phyloP scores from a whole-genome alignment of 2,329 filamentous ascomycete genomes.

The Amphichorda felina region DNA sequence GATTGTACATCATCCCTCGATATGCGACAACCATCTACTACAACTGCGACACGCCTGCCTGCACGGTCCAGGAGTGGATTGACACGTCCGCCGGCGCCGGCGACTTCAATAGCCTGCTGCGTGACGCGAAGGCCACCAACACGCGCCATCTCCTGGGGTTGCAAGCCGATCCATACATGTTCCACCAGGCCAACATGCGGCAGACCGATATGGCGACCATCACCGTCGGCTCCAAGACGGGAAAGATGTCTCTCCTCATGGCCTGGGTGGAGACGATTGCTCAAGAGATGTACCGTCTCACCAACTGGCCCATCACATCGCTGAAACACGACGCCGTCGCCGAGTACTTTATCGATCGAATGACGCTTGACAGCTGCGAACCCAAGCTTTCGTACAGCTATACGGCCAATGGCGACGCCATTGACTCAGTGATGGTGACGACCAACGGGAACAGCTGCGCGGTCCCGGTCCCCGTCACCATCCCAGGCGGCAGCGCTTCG shows the following conservation, averaged over 20 bases:
- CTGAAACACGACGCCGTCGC: conserved; percentile 33
- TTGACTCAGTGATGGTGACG: conserved; percentile 37
- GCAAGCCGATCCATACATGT: conserved; percentile 44
- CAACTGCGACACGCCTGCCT: conserved; percentile 46
- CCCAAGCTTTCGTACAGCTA: conserved; percentile 34
- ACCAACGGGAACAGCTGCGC: conserved; percentile 36
- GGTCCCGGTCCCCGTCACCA: conserved; percentile 40
- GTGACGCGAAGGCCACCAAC: conserved; percentile 36
- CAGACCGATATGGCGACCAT: conserved; percentile 32
- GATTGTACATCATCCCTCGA: conserved; percentile 44
- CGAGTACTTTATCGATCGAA: conserved; percentile 36
- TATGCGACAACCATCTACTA: conserved; percentile 54
- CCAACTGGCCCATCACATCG: conserved; percentile 11
- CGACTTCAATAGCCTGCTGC: conserved; percentile 37
- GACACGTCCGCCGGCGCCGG: conserved; percentile 43
- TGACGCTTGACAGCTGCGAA: conserved; percentile 37
- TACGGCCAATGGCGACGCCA: conserved; percentile 25
- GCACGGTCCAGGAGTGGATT: conserved; percentile 48
- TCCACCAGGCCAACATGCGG: conserved; percentile 52
- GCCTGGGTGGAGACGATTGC: conserved; percentile 43
- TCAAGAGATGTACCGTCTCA: conserved; percentile 39
- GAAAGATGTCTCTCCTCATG: conserved; percentile 39
- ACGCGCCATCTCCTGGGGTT: conserved; percentile 44
- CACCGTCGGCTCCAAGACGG: conserved; percentile 33
- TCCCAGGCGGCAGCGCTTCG: conserved; percentile 29